Evolutionary conservation across 2,329 filamentous ascomycete species (phyloP).

Genomic region (Exserohilum rostratum): DNA sequence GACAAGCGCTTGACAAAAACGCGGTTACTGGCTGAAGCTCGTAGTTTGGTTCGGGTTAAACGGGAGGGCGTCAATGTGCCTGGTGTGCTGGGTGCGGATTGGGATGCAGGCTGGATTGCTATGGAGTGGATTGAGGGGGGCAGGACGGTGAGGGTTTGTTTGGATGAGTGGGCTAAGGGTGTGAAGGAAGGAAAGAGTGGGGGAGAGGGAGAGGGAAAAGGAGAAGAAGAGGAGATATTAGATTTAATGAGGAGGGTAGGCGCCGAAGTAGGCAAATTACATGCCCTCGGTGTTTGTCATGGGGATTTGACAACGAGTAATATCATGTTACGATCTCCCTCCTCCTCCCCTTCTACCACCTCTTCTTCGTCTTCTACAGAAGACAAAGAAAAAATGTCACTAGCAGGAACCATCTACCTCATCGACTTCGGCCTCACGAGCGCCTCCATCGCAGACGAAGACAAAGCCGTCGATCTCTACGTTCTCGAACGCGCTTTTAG

Average conservation of each 20-base stretch:
- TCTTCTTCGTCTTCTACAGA: slow-evolving; percentile 20
- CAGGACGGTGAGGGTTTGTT: slow-evolving; percentile 69
- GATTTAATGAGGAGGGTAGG: slow-evolving; percentile 74
- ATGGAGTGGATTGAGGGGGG: slow-evolving; percentile 60
- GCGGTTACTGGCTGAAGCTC: slow-evolving; percentile 85
- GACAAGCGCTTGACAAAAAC: slow-evolving; percentile 86
- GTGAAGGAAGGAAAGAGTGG: slow-evolving; percentile 14
- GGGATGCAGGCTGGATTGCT: slow-evolving; percentile 66
- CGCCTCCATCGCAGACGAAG: slow-evolving; percentile 83
- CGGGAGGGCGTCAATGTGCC: slow-evolving; percentile 83
- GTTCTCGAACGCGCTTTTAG: slow-evolving; percentile 93
- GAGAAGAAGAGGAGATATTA: slow-evolving; percentile 36
- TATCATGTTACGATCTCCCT: slow-evolving; percentile 70
- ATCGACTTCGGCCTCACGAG: slow-evolving; percentile 94
- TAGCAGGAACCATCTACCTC: slow-evolving; percentile 78
- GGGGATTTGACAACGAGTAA: slow-evolving; percentile 98
- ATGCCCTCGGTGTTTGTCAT: slow-evolving; percentile 85
- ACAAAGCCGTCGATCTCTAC: slow-evolving; percentile 93
- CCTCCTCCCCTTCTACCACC: neutral
- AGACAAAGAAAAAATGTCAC: neutral
- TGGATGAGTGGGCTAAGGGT: slow-evolving; percentile 69
- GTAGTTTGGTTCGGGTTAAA: slow-evolving; percentile 79
- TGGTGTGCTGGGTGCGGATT: slow-evolving; percentile 73
- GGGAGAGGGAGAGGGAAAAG: slow-evolving; percentile 32
- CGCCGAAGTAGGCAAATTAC: slow-evolving; percentile 73